Evolutionary conservation across 257 asterid genomes (phyloP), one percentile per base, ranked within the genome.

Genomic region (Handroanthus guayacan): DNA sequence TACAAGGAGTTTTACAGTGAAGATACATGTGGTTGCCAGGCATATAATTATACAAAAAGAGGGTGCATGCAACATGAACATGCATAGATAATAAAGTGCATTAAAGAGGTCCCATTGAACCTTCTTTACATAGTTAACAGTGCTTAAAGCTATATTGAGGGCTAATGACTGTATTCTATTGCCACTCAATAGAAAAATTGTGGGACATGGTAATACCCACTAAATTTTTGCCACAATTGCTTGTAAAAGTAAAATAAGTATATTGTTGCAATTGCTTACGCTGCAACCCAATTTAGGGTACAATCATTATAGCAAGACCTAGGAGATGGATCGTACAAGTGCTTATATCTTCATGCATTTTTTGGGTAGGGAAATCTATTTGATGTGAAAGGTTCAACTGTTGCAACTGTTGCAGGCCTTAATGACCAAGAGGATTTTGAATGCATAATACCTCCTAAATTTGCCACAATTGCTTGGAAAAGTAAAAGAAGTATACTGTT

Each of bases 61-160:
- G 43, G 75, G 78, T 61, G 52, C 48, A 51, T 34, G 11, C 31
- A 77, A 65, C 67, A 56, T 17, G 39, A 69, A 69, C 66, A 68
- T 25, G 55, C 14, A 72, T 41, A 57, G 47, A 17, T 17, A 43
- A n/a, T 20, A 61, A 7, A 18, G 11, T 50, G 68, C 68, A 34
- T 38, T 69, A 11, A 25, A 67, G 41, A 66, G 2, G n/a, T 13
- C 31, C 2, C 39, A 12, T 63, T 63, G 36, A 14, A 57, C 37
- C 54, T 20, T 38, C 67, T 65, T 63, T 60, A 50, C 54, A 71
- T 58, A 36, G 13, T 31, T 60, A 45, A 47, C 31, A 72, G 75
- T 51, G 72, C 66, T 61, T 34, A 70, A 11, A 25, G 67, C 41
- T 41, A 44, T 7, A 66, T 37, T 4, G 9, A 51, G 48, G 36